Evolutionary conservation across 2,329 filamentous ascomycete genomes (phyloP).

Genomic region (Tolypocladium album): DNA sequence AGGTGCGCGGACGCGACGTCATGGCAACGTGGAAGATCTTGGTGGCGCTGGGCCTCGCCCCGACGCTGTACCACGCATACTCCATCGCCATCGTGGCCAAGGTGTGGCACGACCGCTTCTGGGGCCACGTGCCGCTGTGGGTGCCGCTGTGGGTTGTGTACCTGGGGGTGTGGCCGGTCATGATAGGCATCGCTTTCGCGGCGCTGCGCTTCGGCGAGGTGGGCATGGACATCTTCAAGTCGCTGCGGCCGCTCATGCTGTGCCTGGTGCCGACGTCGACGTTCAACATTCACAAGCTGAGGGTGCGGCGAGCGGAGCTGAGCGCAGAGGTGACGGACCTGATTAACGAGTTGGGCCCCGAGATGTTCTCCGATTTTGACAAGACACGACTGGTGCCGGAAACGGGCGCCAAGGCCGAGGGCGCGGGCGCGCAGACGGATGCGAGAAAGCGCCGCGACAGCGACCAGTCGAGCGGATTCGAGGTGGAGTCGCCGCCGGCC

Average conservation of each 20-base stretch:
- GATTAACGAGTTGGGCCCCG: conserved; percentile 90
- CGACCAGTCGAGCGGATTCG: conserved; percentile 32
- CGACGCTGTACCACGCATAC: conserved; percentile 74
- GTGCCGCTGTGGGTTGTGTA: conserved; percentile 72
- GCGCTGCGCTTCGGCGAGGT: conserved; percentile 91
- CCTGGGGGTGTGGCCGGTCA: conserved; percentile 64
- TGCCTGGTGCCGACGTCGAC: conserved; percentile 76
- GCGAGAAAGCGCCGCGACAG: conserved; percentile 32
- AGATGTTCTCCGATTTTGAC: conserved; percentile 96
- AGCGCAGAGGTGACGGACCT: conserved; percentile 76
- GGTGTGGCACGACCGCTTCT: conserved; percentile 71
- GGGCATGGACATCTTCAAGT: conserved; percentile 98
- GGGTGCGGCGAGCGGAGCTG: conserved; percentile 60
- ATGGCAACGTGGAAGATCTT: conserved; percentile 92
- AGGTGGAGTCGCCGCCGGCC: conserved; percentile 23
- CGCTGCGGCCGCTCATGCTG: conserved; percentile 74
- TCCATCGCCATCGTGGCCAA: conserved; percentile 63
- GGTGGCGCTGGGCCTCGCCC: conserved; percentile 75
- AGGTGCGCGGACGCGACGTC: conserved; percentile 78
- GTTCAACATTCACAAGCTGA: conserved; percentile 73
- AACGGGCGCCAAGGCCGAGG: conserved; percentile 26
- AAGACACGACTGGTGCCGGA: conserved; percentile 58
- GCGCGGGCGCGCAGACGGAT: conserved; percentile 13
- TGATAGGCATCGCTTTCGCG: conserved; percentile 83
- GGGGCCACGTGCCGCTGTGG: conserved; percentile 70